Conservation (phyloP, 2,329 filamentous ascomycete genomes). For the Hortaea werneckii region DNA sequence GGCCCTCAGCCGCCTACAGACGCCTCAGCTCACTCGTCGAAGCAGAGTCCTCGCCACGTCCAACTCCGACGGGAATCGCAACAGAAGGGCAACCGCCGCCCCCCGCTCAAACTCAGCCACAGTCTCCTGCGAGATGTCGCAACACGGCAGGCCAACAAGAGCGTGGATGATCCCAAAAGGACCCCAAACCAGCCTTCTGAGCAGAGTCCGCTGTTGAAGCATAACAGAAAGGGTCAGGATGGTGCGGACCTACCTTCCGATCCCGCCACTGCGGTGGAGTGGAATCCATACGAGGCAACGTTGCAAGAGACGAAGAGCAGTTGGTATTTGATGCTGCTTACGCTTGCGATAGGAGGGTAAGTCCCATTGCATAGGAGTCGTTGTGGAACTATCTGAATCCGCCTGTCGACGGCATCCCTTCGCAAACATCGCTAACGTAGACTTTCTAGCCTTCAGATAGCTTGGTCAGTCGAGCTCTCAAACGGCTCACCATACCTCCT, state of each 20-base stretch:
- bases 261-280: neutral
- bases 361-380: slow-evolving; percentile 12
- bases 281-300: slow-evolving; percentile 5
- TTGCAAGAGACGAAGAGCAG: slow-evolving; percentile 52
- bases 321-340: slow-evolving; percentile 78
- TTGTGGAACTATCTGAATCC: too few relatives aligned
- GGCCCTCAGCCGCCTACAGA: too few relatives aligned
- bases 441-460: slow-evolving; percentile 62
- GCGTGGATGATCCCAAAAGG: slow-evolving; percentile 3
- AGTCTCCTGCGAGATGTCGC: too few relatives aligned
- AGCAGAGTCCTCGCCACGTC: too few relatives aligned
- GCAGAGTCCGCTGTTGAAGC: slow-evolving; percentile 20
- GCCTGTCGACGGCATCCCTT: neutral
- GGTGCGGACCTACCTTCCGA: slow-evolving; percentile 9
- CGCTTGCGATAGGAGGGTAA: slow-evolving; percentile 68
- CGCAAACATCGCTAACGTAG: neutral
- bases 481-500: slow-evolving; percentile 64
- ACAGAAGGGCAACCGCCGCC: too few relatives aligned
- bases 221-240: slow-evolving; percentile 13
- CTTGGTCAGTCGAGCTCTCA: slow-evolving; percentile 90
- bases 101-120: too few relatives aligned
- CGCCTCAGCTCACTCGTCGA: too few relatives aligned
- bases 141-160: slow-evolving; percentile 1
- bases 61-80: too few relatives aligned
- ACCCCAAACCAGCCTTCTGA: slow-evolving; percentile 18